Conservation (phyloP, 1,139 yeast species). For the Yamadazyma oceani region DNA sequence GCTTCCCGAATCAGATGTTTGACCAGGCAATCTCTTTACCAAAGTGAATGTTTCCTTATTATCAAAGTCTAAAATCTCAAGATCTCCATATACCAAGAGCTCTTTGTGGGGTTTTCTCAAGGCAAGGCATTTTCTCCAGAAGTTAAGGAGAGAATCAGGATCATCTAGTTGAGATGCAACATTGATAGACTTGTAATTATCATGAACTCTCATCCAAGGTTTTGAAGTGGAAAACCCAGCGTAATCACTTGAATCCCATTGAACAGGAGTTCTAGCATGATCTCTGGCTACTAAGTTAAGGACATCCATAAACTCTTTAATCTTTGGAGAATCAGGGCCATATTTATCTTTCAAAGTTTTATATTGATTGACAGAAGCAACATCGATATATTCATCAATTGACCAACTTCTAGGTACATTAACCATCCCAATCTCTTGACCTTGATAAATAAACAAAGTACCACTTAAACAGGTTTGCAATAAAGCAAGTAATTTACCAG, state of each 20-base stretch:
- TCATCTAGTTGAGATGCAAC: constrained; percentile 49
- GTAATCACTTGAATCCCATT: constrained; percentile 49
- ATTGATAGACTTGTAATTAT: constrained; percentile 49
- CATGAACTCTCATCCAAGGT: constrained; percentile 60
- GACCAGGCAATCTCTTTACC: constrained; percentile 9
- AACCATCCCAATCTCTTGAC: constrained; percentile 62
- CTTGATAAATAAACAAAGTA: constrained; percentile 60
- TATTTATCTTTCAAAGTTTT: constrained; percentile 31
- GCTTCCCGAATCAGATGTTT: constrained; percentile 11
- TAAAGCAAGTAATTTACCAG: constrained; percentile 51
- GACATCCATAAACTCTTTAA: constrained; percentile 32
- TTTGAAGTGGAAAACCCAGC: constrained; percentile 52
- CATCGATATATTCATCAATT: constrained; percentile 51
- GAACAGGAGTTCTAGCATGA: constrained; percentile 60
- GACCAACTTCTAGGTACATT: constrained; percentile 47
- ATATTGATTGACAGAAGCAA: constrained; percentile 47
- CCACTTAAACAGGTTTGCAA: constrained; percentile 52
- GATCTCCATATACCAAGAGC: constrained; percentile 46
- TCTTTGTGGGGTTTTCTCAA: constrained; percentile 48
- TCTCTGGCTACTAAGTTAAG: constrained; percentile 48
- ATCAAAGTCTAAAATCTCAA: constrained; percentile 33
- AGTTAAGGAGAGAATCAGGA: constrained; percentile 45
- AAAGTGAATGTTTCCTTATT: constrained; percentile 13
- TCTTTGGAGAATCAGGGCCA: constrained; percentile 30
- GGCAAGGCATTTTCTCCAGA: constrained; percentile 45